Evolutionary conservation across 371 early-diverging fungal genomes (phyloP).

Genomic region (Mucor piriformis): DNA sequence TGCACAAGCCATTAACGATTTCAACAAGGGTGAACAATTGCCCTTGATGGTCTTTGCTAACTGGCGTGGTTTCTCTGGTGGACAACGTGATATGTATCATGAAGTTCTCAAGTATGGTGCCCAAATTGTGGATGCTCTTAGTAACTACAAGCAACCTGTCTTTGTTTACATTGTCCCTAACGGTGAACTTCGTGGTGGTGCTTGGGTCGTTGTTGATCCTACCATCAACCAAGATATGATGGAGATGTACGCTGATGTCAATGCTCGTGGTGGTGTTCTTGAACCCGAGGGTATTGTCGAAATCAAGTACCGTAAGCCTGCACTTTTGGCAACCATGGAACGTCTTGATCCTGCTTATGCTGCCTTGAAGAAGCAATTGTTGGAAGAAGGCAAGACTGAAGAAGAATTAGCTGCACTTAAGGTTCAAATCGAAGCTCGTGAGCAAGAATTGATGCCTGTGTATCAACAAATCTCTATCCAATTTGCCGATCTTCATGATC

Average conservation of each 20-base stretch:
- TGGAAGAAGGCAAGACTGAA: slow-evolving; percentile 47
- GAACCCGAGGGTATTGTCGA: slow-evolving; percentile 99
- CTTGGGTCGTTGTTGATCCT: slow-evolving; percentile 99
- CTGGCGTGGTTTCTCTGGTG: slow-evolving; percentile 99
- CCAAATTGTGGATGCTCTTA: slow-evolving; percentile 95
- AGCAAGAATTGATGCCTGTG: slow-evolving; percentile 85
- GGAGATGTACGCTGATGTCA: slow-evolving; percentile 97
- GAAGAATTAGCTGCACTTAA: slow-evolving; percentile 68
- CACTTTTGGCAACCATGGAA: slow-evolving; percentile 90
- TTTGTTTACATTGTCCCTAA: slow-evolving; percentile 96
- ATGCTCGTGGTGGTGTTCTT: slow-evolving; percentile 93
- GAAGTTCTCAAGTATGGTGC: slow-evolving; percentile 97
- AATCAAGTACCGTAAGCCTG: slow-evolving; percentile 97
- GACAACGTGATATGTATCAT: slow-evolving; percentile 98
- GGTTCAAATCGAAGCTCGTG: slow-evolving; percentile 75
- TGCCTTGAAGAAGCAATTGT: slow-evolving; percentile 67
- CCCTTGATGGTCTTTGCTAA: slow-evolving; percentile 99
- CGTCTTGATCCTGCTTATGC: slow-evolving; percentile 83
- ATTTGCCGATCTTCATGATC: slow-evolving; percentile 98
- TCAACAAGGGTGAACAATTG: slow-evolving; percentile 97
- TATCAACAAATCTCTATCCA: slow-evolving; percentile 95
- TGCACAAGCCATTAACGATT: slow-evolving; percentile 97
- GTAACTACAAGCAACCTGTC: slow-evolving; percentile 93
- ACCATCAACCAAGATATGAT: slow-evolving; percentile 97
- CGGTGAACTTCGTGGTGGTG: slow-evolving; percentile 98